Evolutionary conservation across 148 eudicot species (phyloP), one percentile per base, ranked within the genome.

Genomic region (Vaccinium darrowii): DNA sequence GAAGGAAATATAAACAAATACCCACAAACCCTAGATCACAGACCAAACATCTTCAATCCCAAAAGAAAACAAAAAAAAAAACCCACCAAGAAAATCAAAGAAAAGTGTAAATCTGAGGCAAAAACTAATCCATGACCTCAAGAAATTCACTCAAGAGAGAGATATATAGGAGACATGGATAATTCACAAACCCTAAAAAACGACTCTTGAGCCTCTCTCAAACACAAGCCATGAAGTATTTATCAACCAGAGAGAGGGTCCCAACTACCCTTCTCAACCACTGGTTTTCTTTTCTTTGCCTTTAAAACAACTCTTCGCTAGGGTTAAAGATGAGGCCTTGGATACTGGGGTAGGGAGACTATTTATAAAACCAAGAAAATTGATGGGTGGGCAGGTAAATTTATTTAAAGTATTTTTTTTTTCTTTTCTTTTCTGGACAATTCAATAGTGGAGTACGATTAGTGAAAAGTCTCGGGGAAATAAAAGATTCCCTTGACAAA

Each of bases 401-500:
- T 5, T 15, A 18, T 15, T n/a, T 21, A 62, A 36, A 36, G 39
- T 36, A 36, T 2, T 36, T 36, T 21, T 62, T 62, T 23, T 13
- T 18, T 57, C 14, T 23, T 13, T 18, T 57, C 14, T 36, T 57
- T 80, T 21, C 67, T 33, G 52, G 23, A 56, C 51, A 60, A 7
- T 76, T 43, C n/a, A 18, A 15, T 43, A 71, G 60, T 14, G 16
- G 14, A 12, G 60, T 56, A 56, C 19, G 5, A 33, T 27, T 54
- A 47, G 21, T 81, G 75, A 11, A 65, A 23, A 81, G 75, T 47
- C 74, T 81, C 25, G 72, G 83, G 83, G 56, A 63, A 63, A 30
- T 43, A 49, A 43, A 81, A 78, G 83, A 81, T 81, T 81, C 83
- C 43, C 58, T 63, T 39, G 56, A 49, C 25, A 81, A 65, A 81